Evolutionary conservation across 345 rosid genomes (phyloP).

Genomic region (Excoecaria cochinchinensis): DNA sequence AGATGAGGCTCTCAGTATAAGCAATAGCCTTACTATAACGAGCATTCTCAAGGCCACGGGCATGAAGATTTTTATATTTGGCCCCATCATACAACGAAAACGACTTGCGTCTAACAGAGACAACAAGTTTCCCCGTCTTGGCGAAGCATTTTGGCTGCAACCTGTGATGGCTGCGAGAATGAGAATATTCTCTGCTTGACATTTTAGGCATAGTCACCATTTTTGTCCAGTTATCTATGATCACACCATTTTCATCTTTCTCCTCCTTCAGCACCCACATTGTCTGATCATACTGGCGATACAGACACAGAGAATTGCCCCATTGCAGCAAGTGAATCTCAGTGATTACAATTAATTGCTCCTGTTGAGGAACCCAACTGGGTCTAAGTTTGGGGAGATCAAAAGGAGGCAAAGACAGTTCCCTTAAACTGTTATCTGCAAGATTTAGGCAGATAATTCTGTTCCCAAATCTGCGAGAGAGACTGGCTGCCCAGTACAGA

Average conservation of each 20-base stretch:
- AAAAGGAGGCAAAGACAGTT: slow-evolving; percentile 3
- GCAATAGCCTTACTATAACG: neutral
- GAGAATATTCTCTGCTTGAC: neutral
- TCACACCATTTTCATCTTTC: neutral
- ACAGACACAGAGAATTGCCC: neutral
- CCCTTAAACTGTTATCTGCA: slow-evolving; percentile 4
- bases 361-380: neutral
- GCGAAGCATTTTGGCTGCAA: slow-evolving; percentile 15
- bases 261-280: slow-evolving; percentile 5
- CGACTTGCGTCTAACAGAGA: slow-evolving; percentile 2
- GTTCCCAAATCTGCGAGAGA: neutral
- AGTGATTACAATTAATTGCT: neutral
- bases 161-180: neutral
- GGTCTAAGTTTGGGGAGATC: neutral
- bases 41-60: neutral
- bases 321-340: neutral
- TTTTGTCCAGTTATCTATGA: neutral
- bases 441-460: neutral
- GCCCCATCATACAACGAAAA: slow-evolving; percentile 2
- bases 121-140: slow-evolving; percentile 2
- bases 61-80: neutral
- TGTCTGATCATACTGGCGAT: slow-evolving; percentile 11
- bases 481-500: slow-evolving; percentile 13
- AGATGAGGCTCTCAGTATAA: slow-evolving; percentile 8
- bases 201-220: slow-evolving; percentile 5